Evolutionary conservation across 192 early-diverging fungal species (phyloP).

Genomic region (Funneliformis geosporum): DNA sequence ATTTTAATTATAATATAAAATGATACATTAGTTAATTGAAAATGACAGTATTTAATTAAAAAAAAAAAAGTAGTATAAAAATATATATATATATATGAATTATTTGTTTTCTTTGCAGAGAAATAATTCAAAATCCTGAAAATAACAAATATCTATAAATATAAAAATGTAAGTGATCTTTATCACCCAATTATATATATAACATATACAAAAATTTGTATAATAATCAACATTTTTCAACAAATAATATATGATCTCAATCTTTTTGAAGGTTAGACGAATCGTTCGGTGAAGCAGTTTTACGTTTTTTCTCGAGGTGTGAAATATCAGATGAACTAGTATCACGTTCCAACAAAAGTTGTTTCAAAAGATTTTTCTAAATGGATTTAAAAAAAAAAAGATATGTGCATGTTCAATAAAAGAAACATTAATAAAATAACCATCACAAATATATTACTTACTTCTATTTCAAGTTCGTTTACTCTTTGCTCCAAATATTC

Average conservation of each 20-base stretch:
- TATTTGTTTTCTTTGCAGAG: too few relatives aligned
- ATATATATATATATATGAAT: background rate
- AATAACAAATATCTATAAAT: background rate
- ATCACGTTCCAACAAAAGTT: conserved; percentile 17
- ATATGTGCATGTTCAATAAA: background rate
- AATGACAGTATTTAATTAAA: background rate
- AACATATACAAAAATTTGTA: too few relatives aligned
- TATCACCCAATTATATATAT: too few relatives aligned
- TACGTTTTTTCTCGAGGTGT: conserved; percentile 28
- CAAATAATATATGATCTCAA: background rate
- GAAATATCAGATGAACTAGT: background rate
- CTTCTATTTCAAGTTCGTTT: conserved; percentile 28
- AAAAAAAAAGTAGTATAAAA: background rate
- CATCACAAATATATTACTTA: background rate
- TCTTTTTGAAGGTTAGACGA: conserved; percentile 29
- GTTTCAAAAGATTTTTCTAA: conserved; percentile 33
- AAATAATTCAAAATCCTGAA: too few relatives aligned
- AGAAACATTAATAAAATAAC: background rate
- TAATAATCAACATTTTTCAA: too few relatives aligned
- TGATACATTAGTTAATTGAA: background rate
- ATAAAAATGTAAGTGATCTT: too few relatives aligned
- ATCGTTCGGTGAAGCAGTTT: conserved; percentile 2
- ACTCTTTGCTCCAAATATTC: conserved; percentile 26
- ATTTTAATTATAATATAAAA: background rate
- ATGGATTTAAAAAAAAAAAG: background rate